These are phyloP conservation scores for Microglena sp. DNA, from an alignment of 139 green algal genomes.

Conservation along the genomic window DNA sequence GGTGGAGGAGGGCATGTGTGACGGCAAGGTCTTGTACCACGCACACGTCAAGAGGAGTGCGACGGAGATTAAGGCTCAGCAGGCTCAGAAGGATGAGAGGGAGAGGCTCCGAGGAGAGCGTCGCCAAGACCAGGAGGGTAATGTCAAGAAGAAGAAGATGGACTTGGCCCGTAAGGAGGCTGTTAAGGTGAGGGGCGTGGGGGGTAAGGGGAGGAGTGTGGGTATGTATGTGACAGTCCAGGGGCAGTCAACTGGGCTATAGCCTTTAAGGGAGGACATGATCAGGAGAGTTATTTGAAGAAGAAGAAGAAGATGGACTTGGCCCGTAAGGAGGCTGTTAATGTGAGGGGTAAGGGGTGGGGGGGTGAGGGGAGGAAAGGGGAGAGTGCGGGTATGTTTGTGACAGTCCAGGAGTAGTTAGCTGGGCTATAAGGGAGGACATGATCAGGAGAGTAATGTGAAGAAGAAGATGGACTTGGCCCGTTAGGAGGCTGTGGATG, in stretches of 20 bases:
- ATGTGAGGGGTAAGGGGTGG: not conserved
- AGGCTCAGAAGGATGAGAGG: constrained; percentile 38
- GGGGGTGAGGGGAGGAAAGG: constrained; percentile 8
- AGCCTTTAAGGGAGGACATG: not conserved
- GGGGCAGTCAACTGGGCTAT: not conserved
- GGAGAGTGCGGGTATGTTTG: not conserved
- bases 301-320: not conserved
- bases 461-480: constrained; percentile 10
- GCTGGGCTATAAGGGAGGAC: no score
- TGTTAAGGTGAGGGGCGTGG: constrained; percentile 1
- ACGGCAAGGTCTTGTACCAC: constrained; percentile 85
- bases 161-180: constrained; percentile 8
- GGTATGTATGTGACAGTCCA: no score
- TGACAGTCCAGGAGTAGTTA: no score
- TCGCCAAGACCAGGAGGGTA: constrained; percentile 20
- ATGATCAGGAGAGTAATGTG: constrained; percentile 19
- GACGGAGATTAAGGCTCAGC: constrained; percentile 40
- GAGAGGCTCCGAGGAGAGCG: constrained; percentile 40
- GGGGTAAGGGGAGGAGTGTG: not conserved
- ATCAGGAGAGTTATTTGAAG: not conserved
- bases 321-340: not conserved
- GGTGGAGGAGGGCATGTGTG: constrained; percentile 88
- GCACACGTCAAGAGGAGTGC: constrained; percentile 50
- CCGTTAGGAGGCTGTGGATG: constrained; percentile 5
- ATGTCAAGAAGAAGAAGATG: constrained; percentile 14